Base-by-base conservation (phyloP, 495 filamentous ascomycete genomes). In the Chaetomidium leptoderma region DNA sequence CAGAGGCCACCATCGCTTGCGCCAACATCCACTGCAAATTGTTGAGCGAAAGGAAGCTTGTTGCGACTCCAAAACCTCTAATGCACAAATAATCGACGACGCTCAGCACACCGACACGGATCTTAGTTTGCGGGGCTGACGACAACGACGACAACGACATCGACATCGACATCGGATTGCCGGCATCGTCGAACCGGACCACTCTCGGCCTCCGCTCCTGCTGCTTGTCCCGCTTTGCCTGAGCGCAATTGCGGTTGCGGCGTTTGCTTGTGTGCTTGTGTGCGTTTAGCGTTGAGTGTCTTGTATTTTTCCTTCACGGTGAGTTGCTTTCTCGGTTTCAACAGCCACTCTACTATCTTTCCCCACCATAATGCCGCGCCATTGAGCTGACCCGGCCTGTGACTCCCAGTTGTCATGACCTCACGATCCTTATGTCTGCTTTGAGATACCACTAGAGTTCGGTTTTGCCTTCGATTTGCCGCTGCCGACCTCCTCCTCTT, bases 341-440 rank as follows among this genome's bases (percentile, higher is more conserved):
- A 24, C 40, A 24, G 40, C 6, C 7, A 14, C 40, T 1, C 8
- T 19, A 9, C 21, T 24, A 3, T 44, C 3, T 44, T 35, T 52
- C 26, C 19, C 17, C 48, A 13, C 17, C 16, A 16, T 33, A 8
- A 6, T 19, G 5, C 7, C 14, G 24, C 4, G 14, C 19, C 27
- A 10, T 9, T 6, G 9, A 35, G 16, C 57, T 48, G 48, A 59
- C 32, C 14, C 23, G 9, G 2, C 42, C 42, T 21, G 8, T 9
- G 2, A 6, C 17, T 6, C 37, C 6, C 16, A 62, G 60, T 53
- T 57, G 40, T 63, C 47, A 60, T 40, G 64, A 57, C 48, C 13
- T 59, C 44, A 69, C 68, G 62, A 68, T 60, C 57, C 67, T 63
- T 33, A 76, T 75, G 72, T 66, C 70, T 57, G 55, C 64, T 63